phyloP scores from a whole-genome alignment of 164 flowering plant genomes.

The Nymphaea thermarum region DNA sequence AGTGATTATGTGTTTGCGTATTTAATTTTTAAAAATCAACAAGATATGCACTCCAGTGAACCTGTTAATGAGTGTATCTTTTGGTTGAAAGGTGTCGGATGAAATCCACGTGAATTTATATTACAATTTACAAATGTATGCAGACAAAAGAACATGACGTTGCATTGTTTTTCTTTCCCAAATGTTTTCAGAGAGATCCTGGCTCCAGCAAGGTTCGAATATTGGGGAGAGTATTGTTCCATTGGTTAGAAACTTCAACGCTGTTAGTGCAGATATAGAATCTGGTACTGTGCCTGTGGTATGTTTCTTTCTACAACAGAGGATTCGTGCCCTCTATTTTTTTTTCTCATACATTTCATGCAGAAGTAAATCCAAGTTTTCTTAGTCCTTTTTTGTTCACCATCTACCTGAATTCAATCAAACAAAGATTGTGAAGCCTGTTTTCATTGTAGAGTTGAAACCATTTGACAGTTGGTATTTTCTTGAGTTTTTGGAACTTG shows the following conservation, averaged over 20 bases:
- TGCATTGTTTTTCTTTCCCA: too few species aligned
- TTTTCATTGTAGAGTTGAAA: neutral
- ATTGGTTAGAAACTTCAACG: conserved; percentile 81
- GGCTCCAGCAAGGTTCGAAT: conserved; percentile 85
- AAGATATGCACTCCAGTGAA: too few species aligned
- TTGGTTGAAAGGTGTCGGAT: too few species aligned
- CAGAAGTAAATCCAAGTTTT: neutral
- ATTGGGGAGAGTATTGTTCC: conserved; percentile 89
- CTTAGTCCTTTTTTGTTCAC: neutral
- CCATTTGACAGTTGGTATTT: too few species aligned
- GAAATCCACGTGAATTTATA: too few species aligned
- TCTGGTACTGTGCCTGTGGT: conserved; percentile 19
- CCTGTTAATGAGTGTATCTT: too few species aligned
- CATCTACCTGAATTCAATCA: neutral
- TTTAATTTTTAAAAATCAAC: too few species aligned
- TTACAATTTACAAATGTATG: too few species aligned
- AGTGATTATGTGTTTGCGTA: too few species aligned
- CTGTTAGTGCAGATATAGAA: conserved; percentile 44
- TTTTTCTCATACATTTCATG: neutral
- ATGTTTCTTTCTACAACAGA: neutral
- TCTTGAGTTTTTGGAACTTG: too few species aligned
- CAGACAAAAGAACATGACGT: too few species aligned
- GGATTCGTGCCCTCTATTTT: neutral
- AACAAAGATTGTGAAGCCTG: neutral
- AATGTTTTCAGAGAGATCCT: conserved; percentile 48